These are phyloP conservation scores for Tieghemiomyces parasiticus DNA, from an alignment of 192 early-diverging fungal species.

Conservation along the genomic window DNA sequence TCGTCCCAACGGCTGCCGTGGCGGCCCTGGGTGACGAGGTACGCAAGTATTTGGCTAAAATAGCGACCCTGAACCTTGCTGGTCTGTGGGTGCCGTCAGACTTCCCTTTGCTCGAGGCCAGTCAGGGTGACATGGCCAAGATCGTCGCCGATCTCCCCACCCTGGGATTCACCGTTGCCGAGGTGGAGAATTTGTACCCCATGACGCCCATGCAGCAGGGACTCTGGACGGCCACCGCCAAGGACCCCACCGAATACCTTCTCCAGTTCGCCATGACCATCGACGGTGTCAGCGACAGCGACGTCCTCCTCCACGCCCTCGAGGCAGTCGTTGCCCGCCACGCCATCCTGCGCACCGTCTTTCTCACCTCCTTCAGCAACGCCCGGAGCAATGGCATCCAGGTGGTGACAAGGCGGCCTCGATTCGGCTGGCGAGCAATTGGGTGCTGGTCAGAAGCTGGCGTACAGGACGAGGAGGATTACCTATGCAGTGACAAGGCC, in stretches of 20 bases:
- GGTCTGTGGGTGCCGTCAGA: too few species aligned
- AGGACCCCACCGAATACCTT: conserved; percentile 2
- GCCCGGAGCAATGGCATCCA: neutral
- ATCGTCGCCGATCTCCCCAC: too few species aligned
- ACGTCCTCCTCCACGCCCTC: neutral
- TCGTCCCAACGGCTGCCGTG: too few species aligned
- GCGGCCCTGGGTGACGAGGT: too few species aligned
- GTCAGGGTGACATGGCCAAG: too few species aligned
- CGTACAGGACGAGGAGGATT: neutral
- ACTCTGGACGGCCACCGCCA: neutral
- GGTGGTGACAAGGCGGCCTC: neutral
- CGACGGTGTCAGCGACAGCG: neutral
- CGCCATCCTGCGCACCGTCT: neutral
- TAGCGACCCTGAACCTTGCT: too few species aligned
- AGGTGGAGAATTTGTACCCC: too few species aligned
- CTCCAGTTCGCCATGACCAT: neutral
- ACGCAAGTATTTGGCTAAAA: too few species aligned
- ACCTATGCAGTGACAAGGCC: neutral
- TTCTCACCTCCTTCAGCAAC: neutral
- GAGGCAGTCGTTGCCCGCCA: neutral
- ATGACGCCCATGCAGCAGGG: neutral
- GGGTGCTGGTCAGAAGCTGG: neutral
- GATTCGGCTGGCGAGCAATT: neutral
- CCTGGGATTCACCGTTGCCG: too few species aligned
- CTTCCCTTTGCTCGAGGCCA: too few species aligned